Base-by-base conservation (phyloP, 2,329 filamentous ascomycete species). In the Penicillium sp. region DNA sequence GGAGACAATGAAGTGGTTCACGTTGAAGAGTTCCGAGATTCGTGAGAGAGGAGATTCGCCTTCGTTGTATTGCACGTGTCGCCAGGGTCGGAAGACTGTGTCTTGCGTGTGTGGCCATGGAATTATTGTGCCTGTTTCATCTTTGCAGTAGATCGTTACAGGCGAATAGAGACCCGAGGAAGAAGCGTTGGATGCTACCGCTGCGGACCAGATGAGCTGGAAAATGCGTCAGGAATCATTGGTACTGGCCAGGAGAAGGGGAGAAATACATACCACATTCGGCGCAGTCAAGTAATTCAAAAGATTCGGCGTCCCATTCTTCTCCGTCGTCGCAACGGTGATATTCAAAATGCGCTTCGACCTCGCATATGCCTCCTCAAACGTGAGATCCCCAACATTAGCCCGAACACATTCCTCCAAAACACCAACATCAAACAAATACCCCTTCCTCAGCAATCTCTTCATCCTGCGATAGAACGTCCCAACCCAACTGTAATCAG, bases 1-100 rank as follows among this genome's bases (percentile, higher is more conserved):
- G 57, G 87, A 93, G 57, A 97, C 83, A 56, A 97, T 88, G 70
- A 94, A 96, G 72, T 96, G 90, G 64, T 95, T 94, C 46, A 94
- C 87, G 65, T 94, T 94, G 77, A 93, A 93, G 10, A 91, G 79
- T 69, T 91, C 85, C 6, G 85, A 81, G 28, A 93, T 83, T 34
- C 87, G 80, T 47, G 81, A 77, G 1, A 93, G 77, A 0, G 82
- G 82, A 0, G 79, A 82, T 56, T 82, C 83, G 37, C 81, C 81
- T 54, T 87, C 83, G 37, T 77, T 77, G 66, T 85, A 83, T 6
- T 77, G 79, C 19, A 79, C 77, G 51, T 80, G 77, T 5, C 82
- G 82, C 78, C 83, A 86, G 38, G 85, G 80, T n/a, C 76, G 78
- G 64, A 86, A 86, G 45, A 80, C 76, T 15, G 81, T 79, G 52